Base-by-base conservation (phyloP, 345 rosid species). In the Noccaea bulbosa region DNA sequence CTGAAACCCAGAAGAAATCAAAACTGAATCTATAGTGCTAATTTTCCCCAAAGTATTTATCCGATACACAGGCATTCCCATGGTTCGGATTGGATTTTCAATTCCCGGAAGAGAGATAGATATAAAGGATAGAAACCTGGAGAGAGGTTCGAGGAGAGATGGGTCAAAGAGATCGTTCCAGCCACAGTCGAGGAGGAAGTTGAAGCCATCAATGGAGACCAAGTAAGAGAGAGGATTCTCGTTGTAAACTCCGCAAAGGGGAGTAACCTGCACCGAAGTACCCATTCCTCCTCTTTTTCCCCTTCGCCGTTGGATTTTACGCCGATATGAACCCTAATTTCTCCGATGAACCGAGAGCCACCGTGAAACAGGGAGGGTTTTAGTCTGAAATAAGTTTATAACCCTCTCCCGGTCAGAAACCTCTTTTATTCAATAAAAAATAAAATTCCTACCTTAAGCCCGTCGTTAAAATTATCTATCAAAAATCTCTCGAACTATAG, bases 131-230 rank as follows among this genome's bases (percentile, higher is more conserved):
- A 11, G 20, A 32, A 53, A 88, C 98, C 87, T 88, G 77, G 98
- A 85, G 68, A 94, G 95, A 62, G 99, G 97, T 51, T 89, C 79
- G 62, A 94, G 96, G 51, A 94, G 90, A 8, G 96, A 84, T 22
- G 90, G 73, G 41, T 91, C 96, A 60, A 94, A 94, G 59, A 84
- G 89, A 77, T 94, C 99, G 78, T 94, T 94, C 99, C 99, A 94
- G 38, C 99, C 99, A 69, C 97, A 94, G 66, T 94, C 99, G 73
- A 91, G 44, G 27, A 94, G 77, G 88, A 94, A 86, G 77, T 85
- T 88, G 82, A 94, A 94, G 73, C 87, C 86, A 70, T 94, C 97
- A 30, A 94, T 74, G 77, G 96, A 87, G 77, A 91, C 86, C n/a
- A 91, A 65, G 83, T 94, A 94, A 0, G 95, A 86, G 32, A 91